phyloP scores from a whole-genome alignment of 352 stramenopile genomes.

The Globisporangium nagaii region DNA sequence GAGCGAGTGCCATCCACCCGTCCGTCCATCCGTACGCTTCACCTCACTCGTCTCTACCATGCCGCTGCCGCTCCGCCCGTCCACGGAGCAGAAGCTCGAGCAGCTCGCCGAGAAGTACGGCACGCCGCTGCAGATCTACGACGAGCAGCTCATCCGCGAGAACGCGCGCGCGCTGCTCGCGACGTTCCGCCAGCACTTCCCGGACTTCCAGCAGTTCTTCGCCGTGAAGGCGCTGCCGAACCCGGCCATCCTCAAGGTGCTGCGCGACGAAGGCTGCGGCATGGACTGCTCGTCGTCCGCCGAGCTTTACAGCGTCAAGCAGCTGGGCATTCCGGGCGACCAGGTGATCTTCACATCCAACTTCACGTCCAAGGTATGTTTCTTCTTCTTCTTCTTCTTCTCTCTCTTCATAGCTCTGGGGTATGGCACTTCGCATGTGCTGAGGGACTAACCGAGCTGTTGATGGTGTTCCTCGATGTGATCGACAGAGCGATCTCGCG shows the following conservation, averaged over 20 bases:
- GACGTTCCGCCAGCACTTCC: constrained; percentile 74
- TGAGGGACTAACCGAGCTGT: too few species aligned
- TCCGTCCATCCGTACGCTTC: too few species aligned
- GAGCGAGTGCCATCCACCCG: neutral
- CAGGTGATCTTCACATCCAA: constrained; percentile 89
- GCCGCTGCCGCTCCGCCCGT: constrained; percentile 44
- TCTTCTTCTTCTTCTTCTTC: too few species aligned
- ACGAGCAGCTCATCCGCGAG: constrained; percentile 77
- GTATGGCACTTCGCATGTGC: too few species aligned
- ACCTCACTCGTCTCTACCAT: too few species aligned
- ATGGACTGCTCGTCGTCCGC: constrained; percentile 87
- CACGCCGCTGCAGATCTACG: constrained; percentile 87
- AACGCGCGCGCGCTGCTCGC: constrained; percentile 66
- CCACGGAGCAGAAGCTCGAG: constrained; percentile 49
- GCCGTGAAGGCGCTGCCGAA: constrained; percentile 89
- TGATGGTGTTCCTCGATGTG: neutral
- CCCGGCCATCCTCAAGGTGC: constrained; percentile 80
- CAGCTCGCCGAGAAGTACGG: constrained; percentile 65
- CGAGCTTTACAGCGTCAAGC: constrained; percentile 73
- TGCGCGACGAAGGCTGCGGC: constrained; percentile 78
- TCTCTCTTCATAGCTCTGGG: too few species aligned
- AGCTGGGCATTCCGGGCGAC: constrained; percentile 69
- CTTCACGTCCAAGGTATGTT: constrained; percentile 69
- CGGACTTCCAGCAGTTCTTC: constrained; percentile 85
- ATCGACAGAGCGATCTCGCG: constrained; percentile 49